phyloP scores from a whole-genome alignment of 129 eudicot genomes.

The Calendula officinalis region DNA sequence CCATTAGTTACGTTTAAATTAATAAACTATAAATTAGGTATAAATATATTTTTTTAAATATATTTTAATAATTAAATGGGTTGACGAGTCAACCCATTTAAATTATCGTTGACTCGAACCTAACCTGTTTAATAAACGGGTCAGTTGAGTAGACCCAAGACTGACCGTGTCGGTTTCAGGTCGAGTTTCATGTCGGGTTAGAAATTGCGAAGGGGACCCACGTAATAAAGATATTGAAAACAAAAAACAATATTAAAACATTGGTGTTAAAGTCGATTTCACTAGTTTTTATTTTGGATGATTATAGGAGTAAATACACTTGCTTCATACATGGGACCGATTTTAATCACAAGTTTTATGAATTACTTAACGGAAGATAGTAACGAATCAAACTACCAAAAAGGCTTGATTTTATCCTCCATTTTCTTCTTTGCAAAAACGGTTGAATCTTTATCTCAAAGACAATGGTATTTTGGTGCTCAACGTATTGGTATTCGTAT shows the following conservation, averaged over 20 bases:
- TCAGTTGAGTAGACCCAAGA: too few relatives aligned
- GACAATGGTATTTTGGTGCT: conserved; percentile 93
- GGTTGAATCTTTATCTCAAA: conserved; percentile 77
- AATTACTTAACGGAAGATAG: conserved; percentile 57
- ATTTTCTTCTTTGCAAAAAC: conserved; percentile 76
- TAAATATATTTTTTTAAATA: too few relatives aligned
- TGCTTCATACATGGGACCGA: conserved; percentile 86
- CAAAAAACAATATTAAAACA: not conserved
- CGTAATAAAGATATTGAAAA: not conserved
- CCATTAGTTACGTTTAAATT: too few relatives aligned
- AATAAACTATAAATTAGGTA: too few relatives aligned
- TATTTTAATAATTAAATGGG: too few relatives aligned
- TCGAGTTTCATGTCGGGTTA: too few relatives aligned
- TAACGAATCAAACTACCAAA: conserved; percentile 40
- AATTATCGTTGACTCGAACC: too few relatives aligned
- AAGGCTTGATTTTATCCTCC: conserved; percentile 54
- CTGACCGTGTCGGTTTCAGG: too few relatives aligned
- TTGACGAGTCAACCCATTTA: too few relatives aligned
- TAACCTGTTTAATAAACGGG: too few relatives aligned
- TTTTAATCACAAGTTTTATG: conserved; percentile 72
- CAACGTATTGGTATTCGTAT: conserved; percentile 75
- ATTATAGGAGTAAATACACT: conserved; percentile 63
- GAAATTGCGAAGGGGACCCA: too few relatives aligned
- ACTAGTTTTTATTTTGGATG: conserved; percentile 8
- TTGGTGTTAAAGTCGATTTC: not conserved